phyloP scores from a whole-genome alignment of 2,329 filamentous ascomycete species.

The Aspergillus spinulosporus region DNA sequence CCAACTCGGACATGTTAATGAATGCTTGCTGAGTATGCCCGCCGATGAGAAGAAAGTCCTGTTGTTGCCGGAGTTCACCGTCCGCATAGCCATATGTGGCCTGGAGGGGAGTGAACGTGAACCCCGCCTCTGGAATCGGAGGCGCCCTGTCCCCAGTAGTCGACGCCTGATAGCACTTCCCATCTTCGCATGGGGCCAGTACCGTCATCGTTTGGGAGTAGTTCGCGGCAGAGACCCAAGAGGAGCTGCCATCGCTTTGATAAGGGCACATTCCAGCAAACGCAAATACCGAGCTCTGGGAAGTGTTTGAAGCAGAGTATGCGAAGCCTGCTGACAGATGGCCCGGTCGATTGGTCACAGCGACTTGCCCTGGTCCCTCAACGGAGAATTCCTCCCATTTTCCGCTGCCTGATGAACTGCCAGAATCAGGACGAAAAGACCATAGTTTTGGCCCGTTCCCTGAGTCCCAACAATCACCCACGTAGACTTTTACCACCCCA shows the following conservation, averaged over 20 bases:
- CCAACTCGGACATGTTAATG: conserved; percentile 90
- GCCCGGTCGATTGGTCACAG: conserved; percentile 49
- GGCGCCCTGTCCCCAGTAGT: conserved; percentile 58
- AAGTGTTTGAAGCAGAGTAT: conserved; percentile 62
- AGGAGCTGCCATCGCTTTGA: conserved; percentile 42
- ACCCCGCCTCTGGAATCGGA: conserved; percentile 81
- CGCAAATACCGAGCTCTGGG: conserved; percentile 58
- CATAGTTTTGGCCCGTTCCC: conserved; percentile 61
- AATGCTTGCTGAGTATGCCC: conserved; percentile 82
- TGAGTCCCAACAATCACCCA: conserved; percentile 67
- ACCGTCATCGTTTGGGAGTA: conserved; percentile 82
- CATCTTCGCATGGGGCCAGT: conserved; percentile 41
- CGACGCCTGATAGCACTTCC: conserved; percentile 45
- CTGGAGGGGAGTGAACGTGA: conserved; percentile 72
- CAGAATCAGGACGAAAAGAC: conserved; percentile 59
- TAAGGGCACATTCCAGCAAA: conserved; percentile 90
- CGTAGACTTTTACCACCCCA: conserved; percentile 71
- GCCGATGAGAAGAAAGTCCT: conserved; percentile 79
- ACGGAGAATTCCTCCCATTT: conserved; percentile 54
- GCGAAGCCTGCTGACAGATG: conserved; percentile 63
- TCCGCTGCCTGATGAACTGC: conserved; percentile 50
- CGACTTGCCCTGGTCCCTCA: conserved; percentile 34
- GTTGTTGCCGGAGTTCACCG: conserved; percentile 67
- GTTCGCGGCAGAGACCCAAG: conserved; percentile 68
- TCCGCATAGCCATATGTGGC: conserved; percentile 68